phyloP scores from a whole-genome alignment of 2,329 filamentous ascomycete species.

The Venturia aucupariae region DNA sequence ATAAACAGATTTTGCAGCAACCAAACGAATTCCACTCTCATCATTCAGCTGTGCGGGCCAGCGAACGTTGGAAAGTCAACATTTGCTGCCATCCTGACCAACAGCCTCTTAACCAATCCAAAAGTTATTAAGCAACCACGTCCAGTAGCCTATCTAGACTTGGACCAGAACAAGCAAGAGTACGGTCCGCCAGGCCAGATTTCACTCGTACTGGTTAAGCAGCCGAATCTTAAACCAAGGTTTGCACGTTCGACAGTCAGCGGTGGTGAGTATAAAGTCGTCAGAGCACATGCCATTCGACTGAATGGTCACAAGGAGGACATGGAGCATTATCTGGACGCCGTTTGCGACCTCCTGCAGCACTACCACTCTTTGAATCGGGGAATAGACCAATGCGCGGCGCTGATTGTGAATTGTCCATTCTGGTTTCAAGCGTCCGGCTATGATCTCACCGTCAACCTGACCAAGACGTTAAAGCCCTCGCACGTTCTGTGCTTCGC shows the following conservation, averaged over 20 bases:
- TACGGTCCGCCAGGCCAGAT: constrained; percentile 8
- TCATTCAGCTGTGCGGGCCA: constrained; percentile 8
- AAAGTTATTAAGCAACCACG: neutral
- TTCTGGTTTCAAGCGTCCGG: constrained; percentile 9
- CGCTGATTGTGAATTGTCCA: constrained; percentile 4
- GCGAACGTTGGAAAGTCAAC: constrained; percentile 8
- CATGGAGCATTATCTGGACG: constrained; percentile 2
- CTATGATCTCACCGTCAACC: constrained; percentile 1
- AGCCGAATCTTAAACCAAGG: neutral
- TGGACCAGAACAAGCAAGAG: constrained; percentile 9
- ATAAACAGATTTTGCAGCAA: constrained; percentile 5
- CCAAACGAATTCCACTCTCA: neutral
- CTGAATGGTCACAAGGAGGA: constrained; percentile 4
- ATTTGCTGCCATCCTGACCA: neutral
- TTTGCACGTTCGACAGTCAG: neutral
- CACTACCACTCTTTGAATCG: neutral
- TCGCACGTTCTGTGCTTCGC: constrained; percentile 7
- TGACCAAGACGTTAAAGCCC: constrained; percentile 5
- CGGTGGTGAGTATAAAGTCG: neutral
- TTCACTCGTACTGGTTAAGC: neutral
- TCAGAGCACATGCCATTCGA: constrained; percentile 8
- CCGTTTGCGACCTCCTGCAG: constrained; percentile 1
- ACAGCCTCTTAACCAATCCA: neutral
- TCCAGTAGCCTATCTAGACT: neutral
- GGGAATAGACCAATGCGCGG: neutral